Conservation (phyloP, 805 yeast species). For the Ogataea salicorniae region DNA sequence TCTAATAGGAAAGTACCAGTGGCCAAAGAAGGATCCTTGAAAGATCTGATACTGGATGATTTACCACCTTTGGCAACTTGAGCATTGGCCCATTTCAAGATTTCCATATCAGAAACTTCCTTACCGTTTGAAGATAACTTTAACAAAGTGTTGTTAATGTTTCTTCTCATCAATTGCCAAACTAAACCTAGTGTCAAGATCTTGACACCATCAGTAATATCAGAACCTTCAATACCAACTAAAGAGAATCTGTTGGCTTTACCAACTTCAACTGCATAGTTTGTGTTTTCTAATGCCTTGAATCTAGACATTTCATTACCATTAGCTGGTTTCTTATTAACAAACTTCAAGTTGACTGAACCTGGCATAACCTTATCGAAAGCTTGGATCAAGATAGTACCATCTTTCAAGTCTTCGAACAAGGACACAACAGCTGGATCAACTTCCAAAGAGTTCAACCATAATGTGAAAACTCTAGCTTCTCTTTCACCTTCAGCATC, state of each 20-base stretch:
- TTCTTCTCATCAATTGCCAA: slow-evolving; percentile 98
- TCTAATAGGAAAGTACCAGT: slow-evolving; percentile 82
- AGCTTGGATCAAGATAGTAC: slow-evolving; percentile 82
- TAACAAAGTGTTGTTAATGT: slow-evolving; percentile 79
- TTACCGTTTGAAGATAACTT: slow-evolving; percentile 67
- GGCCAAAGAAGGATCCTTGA: slow-evolving; percentile 74
- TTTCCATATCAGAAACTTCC: slow-evolving; percentile 78
- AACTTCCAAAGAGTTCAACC: slow-evolving; percentile 95
- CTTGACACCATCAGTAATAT: slow-evolving; percentile 89
- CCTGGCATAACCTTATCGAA: slow-evolving; percentile 96
- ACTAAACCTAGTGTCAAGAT: slow-evolving; percentile 86
- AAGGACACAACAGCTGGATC: slow-evolving; percentile 89
- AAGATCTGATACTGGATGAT: slow-evolving; percentile 65
- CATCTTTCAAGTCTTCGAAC: slow-evolving; percentile 94
- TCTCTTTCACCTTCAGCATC: slow-evolving; percentile 99
- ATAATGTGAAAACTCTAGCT: slow-evolving; percentile 94
- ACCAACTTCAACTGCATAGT: slow-evolving; percentile 96
- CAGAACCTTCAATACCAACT: slow-evolving; percentile 98
- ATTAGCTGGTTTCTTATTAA: slow-evolving; percentile 76
- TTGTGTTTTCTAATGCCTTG: slow-evolving; percentile 95
- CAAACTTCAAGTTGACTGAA: slow-evolving; percentile 68
- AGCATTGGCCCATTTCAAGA: slow-evolving; percentile 89
- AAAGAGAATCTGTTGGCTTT: slow-evolving; percentile 87
- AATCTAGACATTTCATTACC: slow-evolving; percentile 80
- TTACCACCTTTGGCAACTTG: slow-evolving; percentile 85